Percentiles rank a stretch among this genome's conserved stretches.
Conservation (phyloP, 169 alveolate species). For the Blepharisma undulans region DNA sequence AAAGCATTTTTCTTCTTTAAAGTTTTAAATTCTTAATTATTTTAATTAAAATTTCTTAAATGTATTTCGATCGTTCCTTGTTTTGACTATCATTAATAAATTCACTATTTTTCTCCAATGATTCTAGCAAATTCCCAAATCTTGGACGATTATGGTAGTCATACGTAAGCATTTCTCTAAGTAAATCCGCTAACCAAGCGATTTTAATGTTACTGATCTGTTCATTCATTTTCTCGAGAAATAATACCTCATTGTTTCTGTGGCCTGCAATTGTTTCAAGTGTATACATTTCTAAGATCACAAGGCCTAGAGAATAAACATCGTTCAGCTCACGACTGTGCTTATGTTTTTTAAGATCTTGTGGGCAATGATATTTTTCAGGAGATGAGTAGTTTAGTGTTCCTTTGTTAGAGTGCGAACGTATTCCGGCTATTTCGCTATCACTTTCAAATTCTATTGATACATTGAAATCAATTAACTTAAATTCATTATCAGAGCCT, state of each 20-base stretch:
- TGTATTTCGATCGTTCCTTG: neutral
- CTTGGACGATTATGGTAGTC: neutral
- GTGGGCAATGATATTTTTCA: conserved; percentile 51
- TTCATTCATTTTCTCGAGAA: neutral
- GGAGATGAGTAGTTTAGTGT: conserved; percentile 92
- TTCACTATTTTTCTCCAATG: neutral
- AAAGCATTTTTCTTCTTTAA: too few relatives aligned
- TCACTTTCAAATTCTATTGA: conserved; percentile 45
- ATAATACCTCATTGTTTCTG: neutral
- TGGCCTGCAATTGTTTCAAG: neutral
- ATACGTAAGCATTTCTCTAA: neutral
- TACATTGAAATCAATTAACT: conserved; percentile 65
- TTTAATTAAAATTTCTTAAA: too few relatives aligned
- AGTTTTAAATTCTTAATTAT: too few relatives aligned
- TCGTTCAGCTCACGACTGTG: neutral
- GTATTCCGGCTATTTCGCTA: conserved; percentile 16
- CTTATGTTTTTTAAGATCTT: neutral
- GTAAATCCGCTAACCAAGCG: neutral
- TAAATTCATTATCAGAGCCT: conserved; percentile 31
- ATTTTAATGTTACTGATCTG: neutral
- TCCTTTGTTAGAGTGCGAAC: conserved; percentile 86
- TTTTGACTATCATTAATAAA: neutral
- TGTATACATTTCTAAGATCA: neutral
- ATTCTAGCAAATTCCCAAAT: neutral
- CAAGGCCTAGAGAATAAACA: conserved; percentile 14